These are phyloP conservation scores for Fusarium secorum DNA, from an alignment of 2,329 filamentous ascomycete species.

Conservation along the genomic window DNA sequence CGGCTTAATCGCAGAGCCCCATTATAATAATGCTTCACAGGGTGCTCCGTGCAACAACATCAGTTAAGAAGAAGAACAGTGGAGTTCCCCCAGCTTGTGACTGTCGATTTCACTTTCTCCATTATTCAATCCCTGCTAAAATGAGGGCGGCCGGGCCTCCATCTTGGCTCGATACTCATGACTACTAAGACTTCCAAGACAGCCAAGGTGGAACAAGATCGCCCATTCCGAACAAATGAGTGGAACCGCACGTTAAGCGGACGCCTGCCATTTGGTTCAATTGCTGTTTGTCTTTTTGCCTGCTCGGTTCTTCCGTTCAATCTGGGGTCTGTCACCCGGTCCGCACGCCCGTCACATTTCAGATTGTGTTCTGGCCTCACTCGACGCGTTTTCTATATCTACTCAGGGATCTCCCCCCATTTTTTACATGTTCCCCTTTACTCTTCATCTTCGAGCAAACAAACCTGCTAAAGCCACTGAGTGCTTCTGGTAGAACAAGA, in stretches of 20 bases:
- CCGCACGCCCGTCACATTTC: conserved; percentile 14
- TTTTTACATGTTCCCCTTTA: neutral
- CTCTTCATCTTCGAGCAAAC: neutral
- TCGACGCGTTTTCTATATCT: conserved; percentile 17
- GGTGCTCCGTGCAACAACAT: conserved; percentile 9
- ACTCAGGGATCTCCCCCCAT: neutral
- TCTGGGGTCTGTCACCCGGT: conserved; percentile 23
- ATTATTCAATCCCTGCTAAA: neutral
- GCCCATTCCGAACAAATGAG: conserved; percentile 17
- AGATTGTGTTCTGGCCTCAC: neutral
- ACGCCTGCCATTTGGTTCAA: conserved; percentile 1
- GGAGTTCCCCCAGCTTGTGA: conserved; percentile 16
- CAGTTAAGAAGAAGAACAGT: neutral
- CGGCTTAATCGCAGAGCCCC: conserved; percentile 6
- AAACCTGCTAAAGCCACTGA: neutral
- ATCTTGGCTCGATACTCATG: conserved; percentile 15
- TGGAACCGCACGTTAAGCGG: neutral
- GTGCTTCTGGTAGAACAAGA: neutral
- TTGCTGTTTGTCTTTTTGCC: conserved; percentile 4
- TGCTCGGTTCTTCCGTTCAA: conserved; percentile 7
- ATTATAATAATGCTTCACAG: conserved; percentile 11
- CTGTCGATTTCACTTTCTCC: neutral
- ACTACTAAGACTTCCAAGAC: conserved; percentile 24
- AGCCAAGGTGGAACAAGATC: conserved; percentile 27
- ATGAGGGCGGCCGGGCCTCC: conserved; percentile 4